Evolutionary conservation across 2,329 filamentous ascomycete genomes (phyloP), one percentile per base, ranked within the genome.

Genomic region (Cladophialophora exuberans): DNA sequence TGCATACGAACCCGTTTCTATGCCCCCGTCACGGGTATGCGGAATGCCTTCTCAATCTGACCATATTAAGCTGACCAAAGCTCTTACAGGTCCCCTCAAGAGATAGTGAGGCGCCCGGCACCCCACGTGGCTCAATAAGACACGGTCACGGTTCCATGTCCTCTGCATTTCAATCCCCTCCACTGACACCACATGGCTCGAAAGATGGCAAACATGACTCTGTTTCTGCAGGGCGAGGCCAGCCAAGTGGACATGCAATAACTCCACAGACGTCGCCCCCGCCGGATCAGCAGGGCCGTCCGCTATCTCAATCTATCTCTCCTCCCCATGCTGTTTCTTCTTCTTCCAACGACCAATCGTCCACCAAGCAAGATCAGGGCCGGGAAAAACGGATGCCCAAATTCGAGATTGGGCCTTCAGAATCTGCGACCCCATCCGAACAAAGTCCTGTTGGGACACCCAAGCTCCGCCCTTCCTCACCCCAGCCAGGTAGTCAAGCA

Each of bases 1-100:
- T 73, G 86, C 88, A 38, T 97, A 92, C 67, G 92, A 97, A 70
- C 87, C 93, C 28, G 86, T 96, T 61, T 97, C 94, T 30, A 79
- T 97, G 48, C 93, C 94, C 56, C 66, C 71, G 13, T 74, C 68
- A 38, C 72, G 73, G 61, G 73, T 76, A 73, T 48, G 72, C 72
- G 48, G 28, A 54, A 41, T 10, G 18, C n/a, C 2, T 25, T 46
- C n/a, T n/a, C 43, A 26, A 23, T 51, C 20, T 43, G 18, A 42
- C 38, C 45, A 31, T 39, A 22, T 35, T 22, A 35, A 35, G 22
- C 52, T 56, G 33, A 52, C 42, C 46, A 46, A 23, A 43, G 26
- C 15, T 43, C 26, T 35, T n/a, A 11, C 59, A 65, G 64, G 64
- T 64, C 3, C 51, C 70, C n/a, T 79, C 76, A 31, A 72, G 70